Percentiles rank a stretch among this genome's conserved stretches.
Conservation (phyloP, 441 rosid genomes). For the Theobroma grandiflorum region DNA sequence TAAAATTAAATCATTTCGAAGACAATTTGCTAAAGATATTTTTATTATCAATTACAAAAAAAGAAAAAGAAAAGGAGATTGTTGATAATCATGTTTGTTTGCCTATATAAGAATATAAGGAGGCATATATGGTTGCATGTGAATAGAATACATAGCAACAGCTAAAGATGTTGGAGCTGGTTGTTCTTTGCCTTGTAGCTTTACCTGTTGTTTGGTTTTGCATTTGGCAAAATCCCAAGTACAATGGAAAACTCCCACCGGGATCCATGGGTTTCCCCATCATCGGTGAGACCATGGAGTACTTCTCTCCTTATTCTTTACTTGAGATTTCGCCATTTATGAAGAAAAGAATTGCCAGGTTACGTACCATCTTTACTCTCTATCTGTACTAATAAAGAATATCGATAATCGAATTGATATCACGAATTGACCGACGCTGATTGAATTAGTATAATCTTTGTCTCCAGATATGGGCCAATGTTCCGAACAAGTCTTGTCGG, state of each 20-base stretch:
- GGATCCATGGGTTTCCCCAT: too few relatives aligned
- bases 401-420: neutral
- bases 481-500: slow-evolving; percentile 43
- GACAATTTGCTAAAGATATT: too few relatives aligned
- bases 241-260: slow-evolving; percentile 5
- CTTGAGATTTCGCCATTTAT: slow-evolving; percentile 43
- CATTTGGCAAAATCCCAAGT: slow-evolving; percentile 44
- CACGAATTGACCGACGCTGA: neutral
- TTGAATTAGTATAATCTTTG: neutral
- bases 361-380: neutral
- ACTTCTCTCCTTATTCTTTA: slow-evolving; percentile 37
- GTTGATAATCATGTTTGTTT: too few relatives aligned
- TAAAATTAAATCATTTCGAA: too few relatives aligned
- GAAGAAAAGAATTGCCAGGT: slow-evolving; percentile 41
- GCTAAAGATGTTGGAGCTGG: neutral
- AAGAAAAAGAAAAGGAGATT: too few relatives aligned
- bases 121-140: too few relatives aligned
- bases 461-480: slow-evolving; percentile 43
- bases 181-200: slow-evolving; percentile 21
- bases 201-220: slow-evolving; percentile 38
- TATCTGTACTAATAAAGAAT: too few relatives aligned
- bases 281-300: slow-evolving; percentile 48
- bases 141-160: too few relatives aligned
- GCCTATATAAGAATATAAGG: too few relatives aligned
- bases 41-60: too few relatives aligned